Conservation (phyloP, 2,329 filamentous ascomycete species). For the Madurella fahalii region DNA sequence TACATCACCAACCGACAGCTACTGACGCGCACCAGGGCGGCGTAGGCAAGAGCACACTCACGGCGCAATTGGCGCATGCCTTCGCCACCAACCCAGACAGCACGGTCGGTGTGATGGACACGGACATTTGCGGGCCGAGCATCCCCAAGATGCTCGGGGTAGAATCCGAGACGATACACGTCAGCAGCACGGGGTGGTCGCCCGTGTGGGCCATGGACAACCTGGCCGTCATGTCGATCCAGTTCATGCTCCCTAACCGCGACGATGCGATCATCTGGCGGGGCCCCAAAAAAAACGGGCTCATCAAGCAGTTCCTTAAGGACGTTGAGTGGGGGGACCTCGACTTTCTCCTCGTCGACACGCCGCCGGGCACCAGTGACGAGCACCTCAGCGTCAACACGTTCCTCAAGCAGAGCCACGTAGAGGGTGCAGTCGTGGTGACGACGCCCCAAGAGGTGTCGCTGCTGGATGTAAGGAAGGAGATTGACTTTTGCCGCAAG, state of each 20-base stretch:
- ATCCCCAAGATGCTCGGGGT: constrained; percentile 99
- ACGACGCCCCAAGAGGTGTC: constrained; percentile 94
- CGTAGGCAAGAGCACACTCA: constrained; percentile 94
- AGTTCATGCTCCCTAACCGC: constrained; percentile 92
- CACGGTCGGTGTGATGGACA: constrained; percentile 93
- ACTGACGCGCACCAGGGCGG: constrained; percentile 59
- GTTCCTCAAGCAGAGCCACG: constrained; percentile 83
- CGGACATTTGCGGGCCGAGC: constrained; percentile 91
- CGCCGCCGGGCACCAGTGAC: constrained; percentile 89
- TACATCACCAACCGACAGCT: not conserved
- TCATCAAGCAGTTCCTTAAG: constrained; percentile 97
- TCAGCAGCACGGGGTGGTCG: constrained; percentile 84
- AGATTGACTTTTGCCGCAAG: constrained; percentile 96
- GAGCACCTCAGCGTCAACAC: constrained; percentile 94
- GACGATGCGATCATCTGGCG: constrained; percentile 98
- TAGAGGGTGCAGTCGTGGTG: constrained; percentile 89
- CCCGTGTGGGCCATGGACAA: constrained; percentile 96
- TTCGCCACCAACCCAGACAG: constrained; percentile 76
- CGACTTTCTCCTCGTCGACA: constrained; percentile 91
- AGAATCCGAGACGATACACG: constrained; percentile 87
- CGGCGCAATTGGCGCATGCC: constrained; percentile 79
- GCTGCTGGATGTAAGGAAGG: constrained; percentile 88
- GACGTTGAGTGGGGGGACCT: constrained; percentile 97
- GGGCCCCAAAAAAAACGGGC: constrained; percentile 94
- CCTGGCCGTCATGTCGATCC: constrained; percentile 91